A percentile compares a stretch with the other conserved stretches of the same genome.
Evolutionary conservation across 306 rosid species (phyloP).

Genomic region (Vicia faba): DNA sequence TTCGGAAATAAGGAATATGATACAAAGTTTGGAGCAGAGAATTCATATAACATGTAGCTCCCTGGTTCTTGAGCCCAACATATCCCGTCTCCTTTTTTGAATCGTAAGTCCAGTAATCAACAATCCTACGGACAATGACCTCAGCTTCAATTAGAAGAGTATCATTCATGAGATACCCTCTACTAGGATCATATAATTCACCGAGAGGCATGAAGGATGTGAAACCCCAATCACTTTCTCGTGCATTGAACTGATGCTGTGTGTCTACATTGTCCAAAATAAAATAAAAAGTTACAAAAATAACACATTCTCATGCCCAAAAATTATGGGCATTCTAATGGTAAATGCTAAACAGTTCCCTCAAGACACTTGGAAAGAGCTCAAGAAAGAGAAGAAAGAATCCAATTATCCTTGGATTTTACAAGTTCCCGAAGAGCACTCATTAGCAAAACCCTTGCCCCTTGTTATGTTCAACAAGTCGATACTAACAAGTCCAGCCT

Average conservation of each 20-base stretch:
- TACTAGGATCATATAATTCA: constrained; percentile 75
- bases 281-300: constrained; percentile 34
- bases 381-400: background rate
- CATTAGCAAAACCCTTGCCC: constrained; percentile 13
- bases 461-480: constrained; percentile 3
- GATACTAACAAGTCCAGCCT: constrained; percentile 26
- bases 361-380: background rate
- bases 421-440: background rate
- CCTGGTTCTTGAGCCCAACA: constrained; percentile 93
- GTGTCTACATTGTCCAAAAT: constrained; percentile 64
- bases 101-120: constrained; percentile 86
- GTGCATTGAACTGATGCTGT: constrained; percentile 84
- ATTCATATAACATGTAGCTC: constrained; percentile 94
- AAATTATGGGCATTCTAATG: constrained; percentile 7
- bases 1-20: constrained; percentile 86
- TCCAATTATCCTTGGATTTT: background rate
- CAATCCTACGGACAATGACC: constrained; percentile 80
- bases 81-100: constrained; percentile 91
- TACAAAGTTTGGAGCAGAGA: constrained; percentile 84
- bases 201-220: constrained; percentile 91
- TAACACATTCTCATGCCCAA: constrained; percentile 24
- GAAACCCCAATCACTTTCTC: constrained; percentile 98
- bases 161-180: constrained; percentile 83
- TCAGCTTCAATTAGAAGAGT: constrained; percentile 76
- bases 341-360: background rate